These are phyloP conservation scores for Brachypodium distachyon DNA, from an alignment of 202 grass and related monocot species.

Conservation along the genomic window DNA sequence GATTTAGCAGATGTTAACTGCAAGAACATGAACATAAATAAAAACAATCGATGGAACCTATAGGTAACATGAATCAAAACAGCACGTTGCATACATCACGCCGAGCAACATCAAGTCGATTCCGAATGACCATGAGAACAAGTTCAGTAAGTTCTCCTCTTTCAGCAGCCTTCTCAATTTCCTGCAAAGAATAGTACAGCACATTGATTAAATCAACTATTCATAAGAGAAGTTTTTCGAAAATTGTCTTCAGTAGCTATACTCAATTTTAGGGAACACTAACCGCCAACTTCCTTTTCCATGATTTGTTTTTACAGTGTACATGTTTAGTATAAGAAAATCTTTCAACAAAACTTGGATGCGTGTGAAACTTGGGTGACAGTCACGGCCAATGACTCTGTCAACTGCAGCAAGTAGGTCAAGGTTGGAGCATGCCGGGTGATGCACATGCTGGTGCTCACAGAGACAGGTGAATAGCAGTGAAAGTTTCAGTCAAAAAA, in stretches of 20 bases:
- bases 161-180: slow-evolving; percentile 88
- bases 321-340: not conserved
- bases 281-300: not conserved
- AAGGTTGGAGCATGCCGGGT: not conserved
- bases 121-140: slow-evolving; percentile 95
- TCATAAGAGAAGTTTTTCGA: not conserved
- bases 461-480: not conserved
- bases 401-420: not conserved
- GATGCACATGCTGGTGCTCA: not conserved
- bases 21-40: not conserved
- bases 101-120: slow-evolving; percentile 85
- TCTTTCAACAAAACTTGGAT: not conserved
- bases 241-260: not conserved
- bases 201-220: slow-evolving; percentile 2
- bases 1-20: slow-evolving; percentile 10
- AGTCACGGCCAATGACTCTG: not conserved
- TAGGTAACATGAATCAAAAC: slow-evolving; percentile 5
- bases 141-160: slow-evolving; percentile 86
- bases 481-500: too few species aligned
- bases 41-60: not conserved
- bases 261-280: not conserved
- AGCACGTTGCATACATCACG: slow-evolving; percentile 65
- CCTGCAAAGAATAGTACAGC: slow-evolving; percentile 25
- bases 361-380: not conserved
- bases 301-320: not conserved